Evolutionary conservation across 495 filamentous ascomycete species (phyloP).

Genomic region (Aspergillus incahuasiensis): DNA sequence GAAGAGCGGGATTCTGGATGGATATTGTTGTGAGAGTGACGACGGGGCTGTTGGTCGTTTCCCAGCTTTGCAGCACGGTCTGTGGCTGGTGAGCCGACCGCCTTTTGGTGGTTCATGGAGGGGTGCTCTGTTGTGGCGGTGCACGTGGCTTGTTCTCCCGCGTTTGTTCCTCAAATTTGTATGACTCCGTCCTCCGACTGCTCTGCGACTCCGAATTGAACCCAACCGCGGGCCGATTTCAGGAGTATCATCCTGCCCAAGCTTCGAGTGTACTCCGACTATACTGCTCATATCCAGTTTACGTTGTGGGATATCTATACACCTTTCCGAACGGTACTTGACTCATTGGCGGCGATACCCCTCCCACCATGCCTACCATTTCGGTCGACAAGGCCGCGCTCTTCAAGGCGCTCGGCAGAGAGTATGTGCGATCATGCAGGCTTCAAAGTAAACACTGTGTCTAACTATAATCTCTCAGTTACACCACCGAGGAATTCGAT

Average conservation of each 20-base stretch:
- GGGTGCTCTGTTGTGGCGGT: conserved; percentile 21
- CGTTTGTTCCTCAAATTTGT: conserved; percentile 6
- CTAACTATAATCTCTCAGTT: conserved; percentile 44
- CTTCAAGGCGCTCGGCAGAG: conserved; percentile 83
- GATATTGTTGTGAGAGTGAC: conserved; percentile 20
- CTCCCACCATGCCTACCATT: conserved; percentile 73
- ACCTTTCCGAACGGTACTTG: background rate
- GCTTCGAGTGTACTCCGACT: background rate
- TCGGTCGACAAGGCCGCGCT: conserved; percentile 91
- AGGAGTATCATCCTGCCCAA: background rate
- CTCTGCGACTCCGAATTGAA: background rate
- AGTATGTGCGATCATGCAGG: conserved; percentile 50
- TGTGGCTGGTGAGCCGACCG: conserved; percentile 23
- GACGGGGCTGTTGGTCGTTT: conserved; percentile 10
- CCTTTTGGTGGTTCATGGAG: conserved; percentile 3
- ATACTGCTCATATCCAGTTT: background rate
- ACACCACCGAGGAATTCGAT: conserved; percentile 91
- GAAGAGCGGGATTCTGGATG: conserved; percentile 21
- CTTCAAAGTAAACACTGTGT: background rate
- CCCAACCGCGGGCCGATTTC: conserved; percentile 2
- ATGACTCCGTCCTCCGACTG: conserved; percentile 1
- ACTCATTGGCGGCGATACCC: conserved; percentile 18
- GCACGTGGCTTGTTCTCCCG: conserved; percentile 19
- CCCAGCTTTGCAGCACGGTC: conserved; percentile 1
- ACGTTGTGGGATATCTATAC: conserved; percentile 1